A percentile compares a stretch with the other conserved stretches of the same genome.
Evolutionary conservation across 2,329 filamentous ascomycete species (phyloP).

Genomic region (Hymenoscyphus fraxineus): DNA sequence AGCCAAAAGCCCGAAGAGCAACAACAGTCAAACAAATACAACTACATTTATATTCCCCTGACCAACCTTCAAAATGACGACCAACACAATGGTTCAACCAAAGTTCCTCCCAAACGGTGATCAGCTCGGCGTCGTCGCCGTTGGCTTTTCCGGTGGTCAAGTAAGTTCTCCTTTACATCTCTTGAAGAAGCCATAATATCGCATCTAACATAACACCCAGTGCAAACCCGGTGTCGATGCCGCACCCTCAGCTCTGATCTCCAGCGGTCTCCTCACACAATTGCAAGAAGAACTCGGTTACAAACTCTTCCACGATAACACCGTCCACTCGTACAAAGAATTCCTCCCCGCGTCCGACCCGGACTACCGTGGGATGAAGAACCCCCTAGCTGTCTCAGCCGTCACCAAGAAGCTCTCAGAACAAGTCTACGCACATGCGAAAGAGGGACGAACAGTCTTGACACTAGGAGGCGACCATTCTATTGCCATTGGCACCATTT

Average conservation of each 20-base stretch:
- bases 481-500: constrained; percentile 91
- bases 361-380: constrained; percentile 89
- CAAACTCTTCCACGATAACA: constrained; percentile 77
- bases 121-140: constrained; percentile 86
- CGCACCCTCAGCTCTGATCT: constrained; percentile 82
- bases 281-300: constrained; percentile 84
- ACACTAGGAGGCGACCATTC: constrained; percentile 95
- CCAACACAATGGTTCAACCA: constrained; percentile 34
- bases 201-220: constrained; percentile 42
- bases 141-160: constrained; percentile 95
- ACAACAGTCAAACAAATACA: not conserved
- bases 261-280: constrained; percentile 80
- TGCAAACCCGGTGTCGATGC: constrained; percentile 90
- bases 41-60: too few relatives aligned
- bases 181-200: not conserved
- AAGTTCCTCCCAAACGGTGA: constrained; percentile 78
- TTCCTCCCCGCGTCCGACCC: constrained; percentile 69
- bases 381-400: constrained; percentile 77
- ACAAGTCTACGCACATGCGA: constrained; percentile 85
- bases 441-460: constrained; percentile 78
- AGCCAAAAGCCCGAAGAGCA: not conserved
- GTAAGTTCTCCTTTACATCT: constrained; percentile 45
- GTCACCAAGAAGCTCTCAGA: constrained; percentile 76
- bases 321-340: constrained; percentile 77
- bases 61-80: constrained; percentile 29